Evolutionary conservation across 306 rosid species (phyloP).

Genomic region (apple (Malus domestica)): DNA sequence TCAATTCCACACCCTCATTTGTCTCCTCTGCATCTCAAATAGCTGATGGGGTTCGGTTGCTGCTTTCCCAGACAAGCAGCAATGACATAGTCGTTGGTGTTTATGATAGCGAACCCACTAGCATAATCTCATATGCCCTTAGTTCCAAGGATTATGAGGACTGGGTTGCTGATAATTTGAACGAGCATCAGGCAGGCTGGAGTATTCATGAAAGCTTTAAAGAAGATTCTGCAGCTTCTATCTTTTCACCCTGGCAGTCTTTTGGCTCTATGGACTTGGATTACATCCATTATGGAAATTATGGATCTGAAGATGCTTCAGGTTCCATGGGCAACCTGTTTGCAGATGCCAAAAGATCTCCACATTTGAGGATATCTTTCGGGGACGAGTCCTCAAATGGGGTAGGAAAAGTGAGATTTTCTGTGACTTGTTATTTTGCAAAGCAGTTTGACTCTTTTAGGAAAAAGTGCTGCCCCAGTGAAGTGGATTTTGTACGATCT

Average conservation of each 20-base stretch:
- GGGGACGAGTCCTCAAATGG: conserved; percentile 57
- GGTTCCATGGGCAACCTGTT: conserved; percentile 55
- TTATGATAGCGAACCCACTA: conserved; percentile 85
- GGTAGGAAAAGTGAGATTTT: conserved; percentile 74
- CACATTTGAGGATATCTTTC: conserved; percentile 69
- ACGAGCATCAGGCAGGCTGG: conserved; percentile 42
- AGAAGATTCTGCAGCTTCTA: conserved; percentile 53
- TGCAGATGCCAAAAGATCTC: conserved; percentile 60
- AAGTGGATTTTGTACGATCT: conserved; percentile 77
- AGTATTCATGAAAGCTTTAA: conserved; percentile 31
- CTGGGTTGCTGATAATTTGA: conserved; percentile 62
- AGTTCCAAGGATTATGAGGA: conserved; percentile 70
- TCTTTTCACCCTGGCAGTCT: conserved; percentile 69
- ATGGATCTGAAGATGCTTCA: conserved; percentile 76
- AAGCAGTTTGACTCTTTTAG: conserved; percentile 81
- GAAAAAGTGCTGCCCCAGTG: conserved; percentile 77
- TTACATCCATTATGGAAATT: conserved; percentile 56
- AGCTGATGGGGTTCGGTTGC: conserved; percentile 75
- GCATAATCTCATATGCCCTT: conserved; percentile 88
- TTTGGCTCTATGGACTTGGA: conserved; percentile 66
- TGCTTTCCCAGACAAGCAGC: conserved; percentile 60
- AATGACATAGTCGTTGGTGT: conserved; percentile 73
- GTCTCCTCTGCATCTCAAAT: conserved; percentile 56
- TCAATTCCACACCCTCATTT: conserved; percentile 53
- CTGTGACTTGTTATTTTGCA: conserved; percentile 90